These are phyloP conservation scores for Jasminum sambac DNA, from an alignment of 257 asterid species.

Conservation along the genomic window DNA sequence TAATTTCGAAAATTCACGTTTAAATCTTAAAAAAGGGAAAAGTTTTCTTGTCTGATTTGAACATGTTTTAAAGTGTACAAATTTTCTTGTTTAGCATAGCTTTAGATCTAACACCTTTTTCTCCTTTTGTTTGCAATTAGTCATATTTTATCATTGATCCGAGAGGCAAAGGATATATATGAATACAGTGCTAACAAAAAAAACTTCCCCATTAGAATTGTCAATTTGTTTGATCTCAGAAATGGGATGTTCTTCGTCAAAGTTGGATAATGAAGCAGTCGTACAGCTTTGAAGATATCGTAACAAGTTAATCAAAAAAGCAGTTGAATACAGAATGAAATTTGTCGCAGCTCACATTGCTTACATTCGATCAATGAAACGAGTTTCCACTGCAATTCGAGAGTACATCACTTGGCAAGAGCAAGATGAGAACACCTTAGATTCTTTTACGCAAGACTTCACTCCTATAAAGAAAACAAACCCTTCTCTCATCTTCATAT, in stretches of 20 bases:
- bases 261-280: slow-evolving; percentile 89
- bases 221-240: slow-evolving; percentile 44
- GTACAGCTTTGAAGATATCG: slow-evolving; percentile 89
- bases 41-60: neutral
- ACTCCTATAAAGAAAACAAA: slow-evolving; percentile 51
- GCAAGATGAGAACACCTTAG: slow-evolving; percentile 67
- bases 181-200: slow-evolving; percentile 51
- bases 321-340: slow-evolving; percentile 71
- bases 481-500: slow-evolving; percentile 67
- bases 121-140: neutral
- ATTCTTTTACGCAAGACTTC: slow-evolving; percentile 52
- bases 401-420: slow-evolving; percentile 83
- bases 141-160: neutral
- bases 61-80: neutral
- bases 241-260: slow-evolving; percentile 96
- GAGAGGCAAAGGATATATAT: slow-evolving; percentile 29
- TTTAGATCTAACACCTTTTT: too few relatives aligned
- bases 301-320: slow-evolving; percentile 83
- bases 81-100: neutral
- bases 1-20: neutral
- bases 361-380: slow-evolving; percentile 72
- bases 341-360: slow-evolving; percentile 89
- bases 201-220: slow-evolving; percentile 36
- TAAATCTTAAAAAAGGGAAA: neutral
- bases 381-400: slow-evolving; percentile 86